phyloP scores from a whole-genome alignment of 2,329 filamentous ascomycete species.

The Acarospora socialis region DNA sequence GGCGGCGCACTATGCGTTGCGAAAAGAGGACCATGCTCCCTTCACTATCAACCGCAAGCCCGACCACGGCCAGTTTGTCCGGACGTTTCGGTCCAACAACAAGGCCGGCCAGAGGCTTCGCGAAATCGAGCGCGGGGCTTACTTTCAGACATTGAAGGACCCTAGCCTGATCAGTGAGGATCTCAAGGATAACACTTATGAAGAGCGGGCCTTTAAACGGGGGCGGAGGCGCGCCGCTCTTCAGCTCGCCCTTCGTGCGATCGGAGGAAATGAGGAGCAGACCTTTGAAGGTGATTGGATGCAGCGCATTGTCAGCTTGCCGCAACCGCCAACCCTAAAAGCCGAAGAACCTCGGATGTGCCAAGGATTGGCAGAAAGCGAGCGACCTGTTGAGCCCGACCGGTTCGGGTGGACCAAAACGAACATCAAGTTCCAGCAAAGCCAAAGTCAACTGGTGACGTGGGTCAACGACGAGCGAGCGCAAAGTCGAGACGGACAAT shows the following conservation, averaged over 20 bases:
- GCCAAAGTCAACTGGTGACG: neutral
- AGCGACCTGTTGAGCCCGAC: neutral
- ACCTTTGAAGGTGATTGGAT: neutral
- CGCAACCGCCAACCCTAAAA: neutral
- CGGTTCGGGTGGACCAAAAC: neutral
- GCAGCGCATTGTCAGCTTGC: neutral
- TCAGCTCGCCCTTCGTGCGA: neutral
- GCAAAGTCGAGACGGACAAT: neutral
- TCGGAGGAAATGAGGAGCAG: neutral
- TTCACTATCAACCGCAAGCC: neutral
- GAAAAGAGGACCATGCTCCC: neutral
- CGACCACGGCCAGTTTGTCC: neutral
- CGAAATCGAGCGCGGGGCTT: neutral
- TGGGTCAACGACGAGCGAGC: neutral
- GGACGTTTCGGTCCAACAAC: neutral
- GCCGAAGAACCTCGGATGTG: neutral
- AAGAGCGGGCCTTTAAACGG: neutral
- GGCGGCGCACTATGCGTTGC: neutral
- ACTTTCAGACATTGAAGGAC: neutral
- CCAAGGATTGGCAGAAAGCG: neutral
- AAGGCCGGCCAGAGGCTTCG: neutral
- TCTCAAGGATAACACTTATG: too few relatives aligned
- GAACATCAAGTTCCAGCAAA: neutral
- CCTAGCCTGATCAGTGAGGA: neutral
- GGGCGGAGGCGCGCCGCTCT: neutral